Base-by-base conservation (phyloP, 768 basidiomycete genomes). In the Gautieria morchelliformis region DNA sequence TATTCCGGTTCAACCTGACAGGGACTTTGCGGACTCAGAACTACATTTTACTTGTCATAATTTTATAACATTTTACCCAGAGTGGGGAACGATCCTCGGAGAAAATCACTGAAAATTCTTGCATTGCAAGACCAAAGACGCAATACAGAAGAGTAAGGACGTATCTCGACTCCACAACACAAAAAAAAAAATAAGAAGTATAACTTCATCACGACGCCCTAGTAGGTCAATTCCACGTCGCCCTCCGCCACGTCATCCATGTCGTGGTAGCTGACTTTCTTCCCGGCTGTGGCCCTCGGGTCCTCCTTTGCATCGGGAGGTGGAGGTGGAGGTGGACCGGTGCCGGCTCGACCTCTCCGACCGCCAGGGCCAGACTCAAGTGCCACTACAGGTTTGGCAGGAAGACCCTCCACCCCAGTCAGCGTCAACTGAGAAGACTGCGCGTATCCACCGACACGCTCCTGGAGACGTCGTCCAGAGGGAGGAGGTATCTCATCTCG, bases 241-340 rank as follows among this genome's bases (percentile, higher is more conserved):
- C 80, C 85, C 77, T 89, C 89, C 30, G 91, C 89, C 62, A 92
- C 89, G 68, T 88, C 74, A 74, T 97, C 94, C 84, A 96, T 89
- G 71, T 97, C 94, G 68, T 92, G 85, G 67, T 97, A 97, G 72
- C 89, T 93, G 56, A 97, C 83, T 70, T 89, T 82, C 71, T 84
- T 87, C 46, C 90, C 90, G 35, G 85, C 88, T 33, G 88, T 86
- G 30, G 94, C 90, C 41, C 94, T 78, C 44, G 94, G 94, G 69
- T 97, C 94, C 69, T 93, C 89, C 71, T 89, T 91, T 32, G 85
- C 89, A 70, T 93, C 88, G 55, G 89, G 84, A 12, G 91, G 90
- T 15, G 90, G 89, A 4, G 89, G 85, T 0, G 88, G 88, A 5
- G 81, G 82, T 0, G 81, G 80, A 33, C 71, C 68, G 39, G 73